Evolutionary conservation across 2,329 filamentous ascomycete species (phyloP), one percentile per base, ranked within the genome.

Genomic region (Knufia petricola): DNA sequence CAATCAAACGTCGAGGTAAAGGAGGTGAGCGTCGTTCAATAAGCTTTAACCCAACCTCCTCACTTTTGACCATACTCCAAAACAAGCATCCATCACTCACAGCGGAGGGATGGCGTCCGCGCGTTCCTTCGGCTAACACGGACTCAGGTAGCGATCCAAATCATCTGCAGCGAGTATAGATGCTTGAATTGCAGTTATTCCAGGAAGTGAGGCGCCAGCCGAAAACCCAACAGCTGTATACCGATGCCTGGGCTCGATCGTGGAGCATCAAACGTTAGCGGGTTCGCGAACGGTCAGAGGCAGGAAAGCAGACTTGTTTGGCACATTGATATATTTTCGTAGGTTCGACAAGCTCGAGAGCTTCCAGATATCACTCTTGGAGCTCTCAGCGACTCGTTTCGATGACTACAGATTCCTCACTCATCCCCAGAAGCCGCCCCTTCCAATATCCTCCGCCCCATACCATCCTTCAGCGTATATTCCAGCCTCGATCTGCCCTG

Each of bases 341-440:
- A 28, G 6, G 10, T 17, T 31, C 20, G 28, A 44, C 26, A 31
- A 34, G 41, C 15, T 20, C 17, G n/a, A 31, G 28, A 19, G 23
- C 24, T 20, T 19, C n/a, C 13, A 34, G 26, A 20, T 44, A 15
- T 44, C n/a, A 32, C 41, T 34, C 20, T 4, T 44, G 41, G 34
- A 44, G 15, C 41, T 31, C 26, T 7, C 26, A 44, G 15, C 41
- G 17, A 10, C 9, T 32, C 15, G 4, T 4, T 36, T 46, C 37
- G 17, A 39, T 30, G 6, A 44, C 21, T 37, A 37, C 39, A 40
- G 17, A 21, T 38, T 37, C 17, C 19, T 50, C 10, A 12, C 30
- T 31, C 21, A 41, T 41, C 55, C 54, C 53, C 55, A 50, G 54
- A 56, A 53, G 54, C 57, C n/a, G 52, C 52, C 57, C 57, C 52